Base-by-base conservation (phyloP, 2,329 filamentous ascomycete genomes). In the Cladophialophora bantiana region DNA sequence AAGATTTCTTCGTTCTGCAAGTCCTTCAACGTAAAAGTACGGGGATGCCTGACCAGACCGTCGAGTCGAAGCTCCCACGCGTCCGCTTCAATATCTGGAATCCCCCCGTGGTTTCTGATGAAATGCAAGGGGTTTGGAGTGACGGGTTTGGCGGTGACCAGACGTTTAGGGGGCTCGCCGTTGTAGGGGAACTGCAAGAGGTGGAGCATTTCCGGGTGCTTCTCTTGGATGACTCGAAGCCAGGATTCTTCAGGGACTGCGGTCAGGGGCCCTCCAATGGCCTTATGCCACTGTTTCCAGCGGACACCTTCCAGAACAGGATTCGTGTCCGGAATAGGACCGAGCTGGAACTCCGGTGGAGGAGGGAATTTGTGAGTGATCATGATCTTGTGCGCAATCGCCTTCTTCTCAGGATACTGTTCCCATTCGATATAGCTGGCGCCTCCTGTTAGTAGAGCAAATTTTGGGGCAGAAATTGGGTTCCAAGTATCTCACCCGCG, bases 61-160 rank as follows among this genome's bases (percentile, higher is more conserved):
- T 87, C 86, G 4, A 91, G 75, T 1, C 80, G 77, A 15, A 90
- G 79, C 31, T 78, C 82, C 72, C 79, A 89, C 2, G 83, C 79
- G 0, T 85, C 81, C 1, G 82, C 78, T 7, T 90, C 83, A 62
- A 92, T 90, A 7, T 85, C 79, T 0, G 90, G 90, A 18, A 92
- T 87, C 0, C 89, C 89, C 9, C 90, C 89, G 68, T 92, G 90
- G 66, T 92, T 92, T 7, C 90, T 82, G 0, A 92, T 86, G 70
- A 90, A 92, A 70, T 88, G 85, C n/a, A 85, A 78, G 3, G 79
- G 71, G 67, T 90, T 92, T 0, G 83, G 79, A 0, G 90, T 92
- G 45, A 91, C 83, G 0, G 75, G 72, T 26, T 84, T 81, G 15
- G 82, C 82, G 0, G 83, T 83, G 0, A 88, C 83, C 0, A 90